Percentiles rank a stretch among this genome's conserved stretches.
Evolutionary conservation across 2,329 filamentous ascomycete species (phyloP).

Genomic region (Zymoseptoria ardabiliae): DNA sequence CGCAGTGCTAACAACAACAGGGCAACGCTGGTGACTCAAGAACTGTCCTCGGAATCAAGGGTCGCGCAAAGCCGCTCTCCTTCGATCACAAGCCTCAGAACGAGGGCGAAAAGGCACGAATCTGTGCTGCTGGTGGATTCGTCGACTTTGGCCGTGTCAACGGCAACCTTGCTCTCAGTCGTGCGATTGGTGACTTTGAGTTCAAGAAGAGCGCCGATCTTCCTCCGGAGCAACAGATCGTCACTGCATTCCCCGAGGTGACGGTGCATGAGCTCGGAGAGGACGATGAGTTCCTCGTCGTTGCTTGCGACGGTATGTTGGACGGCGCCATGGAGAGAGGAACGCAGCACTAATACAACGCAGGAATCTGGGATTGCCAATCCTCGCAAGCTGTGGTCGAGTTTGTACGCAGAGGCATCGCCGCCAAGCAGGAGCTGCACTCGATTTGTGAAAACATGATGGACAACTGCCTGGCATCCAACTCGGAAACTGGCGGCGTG

Average conservation of each 20-base stretch:
- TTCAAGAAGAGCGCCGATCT: conserved; percentile 99
- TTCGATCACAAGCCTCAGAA: conserved; percentile 99
- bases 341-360: conserved; percentile 11
- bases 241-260: conserved; percentile 93
- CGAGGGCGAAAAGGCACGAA: conserved; percentile 93
- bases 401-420: conserved; percentile 93
- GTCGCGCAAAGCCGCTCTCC: conserved; percentile 93
- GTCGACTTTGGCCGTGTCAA: conserved; percentile 98
- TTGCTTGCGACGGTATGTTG: conserved; percentile 80
- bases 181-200: conserved; percentile 97
- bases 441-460: conserved; percentile 99
- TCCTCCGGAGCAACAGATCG: conserved; percentile 95
- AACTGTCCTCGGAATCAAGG: conserved; percentile 91
- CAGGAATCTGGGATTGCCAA: conserved; percentile 99
- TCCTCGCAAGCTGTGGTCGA: conserved; percentile 96
- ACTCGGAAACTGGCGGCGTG: conserved; percentile 94
- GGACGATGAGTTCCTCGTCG: conserved; percentile 90
- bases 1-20: conserved; percentile 42
- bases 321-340: neutral
- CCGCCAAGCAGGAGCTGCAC: conserved; percentile 87
- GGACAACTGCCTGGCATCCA: conserved; percentile 97
- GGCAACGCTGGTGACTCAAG: conserved; percentile 96
- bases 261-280: conserved; percentile 82
- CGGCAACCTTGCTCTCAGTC: conserved; percentile 90
- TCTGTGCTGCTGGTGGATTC: conserved; percentile 90